Percentiles rank a stretch among this genome's conserved stretches.
Evolutionary conservation across 441 rosid genomes (phyloP).

Genomic region (Geranium incanum): DNA sequence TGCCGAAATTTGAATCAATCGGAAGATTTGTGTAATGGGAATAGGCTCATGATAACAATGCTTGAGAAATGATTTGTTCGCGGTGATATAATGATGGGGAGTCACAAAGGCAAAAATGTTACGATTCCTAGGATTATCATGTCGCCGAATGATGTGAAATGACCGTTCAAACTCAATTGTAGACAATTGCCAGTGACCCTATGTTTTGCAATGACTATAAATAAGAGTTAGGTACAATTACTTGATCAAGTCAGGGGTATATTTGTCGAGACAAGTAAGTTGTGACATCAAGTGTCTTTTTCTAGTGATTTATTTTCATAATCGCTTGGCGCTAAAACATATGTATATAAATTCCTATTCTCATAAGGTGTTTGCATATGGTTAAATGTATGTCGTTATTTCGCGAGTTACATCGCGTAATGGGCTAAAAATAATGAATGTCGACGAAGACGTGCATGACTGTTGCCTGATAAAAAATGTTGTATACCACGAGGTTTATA

Average conservation of each 20-base stretch:
- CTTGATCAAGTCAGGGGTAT: not conserved
- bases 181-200: slow-evolving; percentile 14
- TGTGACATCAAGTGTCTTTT: too few species aligned
- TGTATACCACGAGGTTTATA: too few species aligned
- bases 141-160: not conserved
- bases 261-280: not conserved
- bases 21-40: slow-evolving; percentile 11
- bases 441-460: not conserved
- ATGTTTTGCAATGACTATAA: slow-evolving; percentile 6
- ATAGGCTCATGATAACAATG: not conserved
- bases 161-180: not conserved
- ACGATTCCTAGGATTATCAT: slow-evolving; percentile 3
- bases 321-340: not conserved
- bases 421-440: not conserved
- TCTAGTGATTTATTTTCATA: too few species aligned
- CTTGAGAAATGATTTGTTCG: not conserved
- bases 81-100: not conserved
- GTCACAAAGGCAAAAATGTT: not conserved
- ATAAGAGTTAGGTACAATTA: slow-evolving; percentile 15
- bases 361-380: too few species aligned
- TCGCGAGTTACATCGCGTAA: slow-evolving; percentile 8
- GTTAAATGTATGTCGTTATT: slow-evolving; percentile 11
- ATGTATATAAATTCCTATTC: too few species aligned
- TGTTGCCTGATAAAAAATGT: too few species aligned
- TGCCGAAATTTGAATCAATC: slow-evolving; percentile 13